Conservation (phyloP, 1,284 basidiomycete genomes). For the Cerrena zonata region DNA sequence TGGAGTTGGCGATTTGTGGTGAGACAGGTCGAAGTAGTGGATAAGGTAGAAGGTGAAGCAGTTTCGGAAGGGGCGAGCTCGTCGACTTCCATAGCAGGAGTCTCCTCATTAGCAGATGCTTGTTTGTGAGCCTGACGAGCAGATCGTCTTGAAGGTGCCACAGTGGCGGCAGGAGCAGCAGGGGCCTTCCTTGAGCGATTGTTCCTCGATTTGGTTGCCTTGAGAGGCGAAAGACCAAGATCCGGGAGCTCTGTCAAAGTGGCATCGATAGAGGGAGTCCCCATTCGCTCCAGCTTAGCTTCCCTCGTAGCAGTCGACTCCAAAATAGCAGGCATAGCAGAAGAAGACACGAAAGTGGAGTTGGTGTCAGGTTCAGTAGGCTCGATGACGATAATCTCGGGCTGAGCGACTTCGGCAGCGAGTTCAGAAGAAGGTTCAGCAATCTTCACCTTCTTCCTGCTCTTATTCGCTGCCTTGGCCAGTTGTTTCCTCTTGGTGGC, state of each 20-base stretch:
- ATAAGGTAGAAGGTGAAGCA: background rate
- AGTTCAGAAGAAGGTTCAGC: background rate
- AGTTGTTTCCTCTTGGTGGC: background rate
- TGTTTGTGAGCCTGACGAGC: conserved; percentile 7
- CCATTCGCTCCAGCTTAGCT: conserved; percentile 9
- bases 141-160: conserved; percentile 9
- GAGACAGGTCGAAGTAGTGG: background rate
- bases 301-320: conserved; percentile 5
- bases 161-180: conserved; percentile 11
- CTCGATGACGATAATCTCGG: background rate
- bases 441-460: background rate
- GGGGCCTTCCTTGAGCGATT: background rate
- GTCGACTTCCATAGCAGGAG: too few species aligned
- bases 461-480: background rate
- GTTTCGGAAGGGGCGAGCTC: conserved; percentile 2
- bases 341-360: conserved; percentile 1
- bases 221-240: background rate
- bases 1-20: background rate
- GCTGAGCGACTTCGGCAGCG: background rate
- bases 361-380: background rate
- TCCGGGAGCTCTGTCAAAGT: background rate
- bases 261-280: background rate
- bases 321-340: conserved; percentile 7
- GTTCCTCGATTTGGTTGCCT: background rate
- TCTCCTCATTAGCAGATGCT: background rate